Evolutionary conservation across 2,329 filamentous ascomycete species (phyloP), one percentile per base, ranked within the genome.

Genomic region (Venturia pyrina): DNA sequence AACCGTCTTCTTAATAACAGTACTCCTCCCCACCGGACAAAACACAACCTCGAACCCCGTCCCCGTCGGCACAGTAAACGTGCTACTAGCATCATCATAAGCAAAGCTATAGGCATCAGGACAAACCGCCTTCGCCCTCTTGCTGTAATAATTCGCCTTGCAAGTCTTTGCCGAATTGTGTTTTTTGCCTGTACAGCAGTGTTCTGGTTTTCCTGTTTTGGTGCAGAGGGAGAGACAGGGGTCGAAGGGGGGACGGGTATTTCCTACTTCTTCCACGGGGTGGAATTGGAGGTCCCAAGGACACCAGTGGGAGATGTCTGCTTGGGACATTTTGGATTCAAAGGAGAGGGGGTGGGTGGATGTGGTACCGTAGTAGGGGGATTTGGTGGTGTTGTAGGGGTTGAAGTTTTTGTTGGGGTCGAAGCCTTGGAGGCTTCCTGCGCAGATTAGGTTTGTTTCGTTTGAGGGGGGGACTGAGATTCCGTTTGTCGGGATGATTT

Each of bases 31-130:
- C 24, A 79, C 79, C 15, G 91, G 91, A 74, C 91, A 95, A 74
- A 95, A 90, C 11, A 89, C 82, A 19, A 95, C 82, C 74, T 93
- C 86, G 80, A 89, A 95, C 0, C 89, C 89, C 34, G 88, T 89
- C n/a, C 90, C 90, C 41, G 78, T 76, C 3, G 81, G 81, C 46
- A 83, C 81, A 70, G 84, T 83, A 73, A 85, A 85, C 1, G 83
- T 84, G 32, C 81, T 83, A 15, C 77, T 79, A 68, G 82, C 78
- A 69, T 85, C 83, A 69, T 85, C 83, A 68, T 82, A 84, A 21
- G 83, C 81, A 74, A 85, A 96, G 72, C 88, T 91, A 77, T 95
- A 96, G 3, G 90, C 90, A 76, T 96, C 91, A 0, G 91, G 90
- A 73, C 91, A 96, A 13, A 93, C 82, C 4, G 77, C 78, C 78